Evolutionary conservation across 768 basidiomycete genomes (phyloP), one percentile per base, ranked within the genome.

Genomic region (Lepiota subincarnata): DNA sequence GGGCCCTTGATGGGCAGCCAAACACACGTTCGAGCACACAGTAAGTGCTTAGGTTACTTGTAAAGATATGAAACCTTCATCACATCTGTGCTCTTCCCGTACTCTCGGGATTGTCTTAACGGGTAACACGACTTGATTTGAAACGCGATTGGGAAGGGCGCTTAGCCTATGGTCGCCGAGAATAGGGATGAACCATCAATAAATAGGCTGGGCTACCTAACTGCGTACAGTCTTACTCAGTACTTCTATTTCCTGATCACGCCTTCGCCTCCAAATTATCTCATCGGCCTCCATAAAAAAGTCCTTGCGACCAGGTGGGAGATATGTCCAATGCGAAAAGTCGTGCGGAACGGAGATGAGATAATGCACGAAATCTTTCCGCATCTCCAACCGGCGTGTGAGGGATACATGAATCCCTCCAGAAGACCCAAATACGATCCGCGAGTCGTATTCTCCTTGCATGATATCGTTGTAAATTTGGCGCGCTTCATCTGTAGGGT

Each of bases 281-380:
- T 46, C 44, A 20, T 53, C 52, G 6, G 52, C 52, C 37, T 53
- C 43, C 52, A 46, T 53, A 43, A 43, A 53, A 28, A 46, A 46
- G 18, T 53, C 52, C 24, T 19, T 46, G 6, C 38, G 36, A 28
- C 44, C 37, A 7, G 35, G 44, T 6, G 52, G 52, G 12, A 53
- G 44, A n/a, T 53, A 46, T 5, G 44, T 46, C 52, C 52, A 53
- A 37, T 43, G 44, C 22, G 18, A 38, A 3, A 53, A 18, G 13
- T 53, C 52, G 16, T 47, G 39, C 18, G 52, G 52, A 11, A 53
- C 44, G 7, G 36, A 35, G 7, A 53, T 36, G 12, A 53, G 39
- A 14, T 53, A 39, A 34, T 38, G 52, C 18, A 53, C 36, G 10
- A 46, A 46, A 20, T 26, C n/a, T 37, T 31, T 20, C 6, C 37